phyloP scores from a whole-genome alignment of 1,284 basidiomycete genomes.

The Ceratobasidium sp. region DNA sequence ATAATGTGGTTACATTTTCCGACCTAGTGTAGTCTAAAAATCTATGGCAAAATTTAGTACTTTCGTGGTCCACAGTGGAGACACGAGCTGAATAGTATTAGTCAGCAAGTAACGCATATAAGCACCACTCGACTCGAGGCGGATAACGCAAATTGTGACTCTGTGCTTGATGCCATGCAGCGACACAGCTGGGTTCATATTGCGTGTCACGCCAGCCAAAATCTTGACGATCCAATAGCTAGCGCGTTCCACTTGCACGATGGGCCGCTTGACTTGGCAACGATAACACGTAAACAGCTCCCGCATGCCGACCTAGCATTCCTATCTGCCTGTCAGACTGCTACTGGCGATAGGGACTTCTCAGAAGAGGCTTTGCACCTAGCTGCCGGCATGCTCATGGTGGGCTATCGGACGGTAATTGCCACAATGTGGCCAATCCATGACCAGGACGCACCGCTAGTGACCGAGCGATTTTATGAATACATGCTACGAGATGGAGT shows the following conservation, averaged over 20 bases:
- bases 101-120: too few species aligned
- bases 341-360: not conserved
- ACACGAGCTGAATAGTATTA: too few species aligned
- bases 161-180: too few species aligned
- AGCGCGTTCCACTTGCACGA: conserved; percentile 14
- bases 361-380: conserved; percentile 5
- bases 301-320: conserved; percentile 14
- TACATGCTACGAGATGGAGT: not conserved
- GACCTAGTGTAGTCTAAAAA: too few species aligned
- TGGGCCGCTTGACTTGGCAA: conserved; percentile 6
- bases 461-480: conserved; percentile 12
- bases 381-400: conserved; percentile 9
- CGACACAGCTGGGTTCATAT: too few species aligned
- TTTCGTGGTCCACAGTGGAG: too few species aligned
- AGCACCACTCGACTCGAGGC: too few species aligned
- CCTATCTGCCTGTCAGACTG: conserved; percentile 25
- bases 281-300: not conserved
- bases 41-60: too few species aligned
- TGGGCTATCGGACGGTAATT: conserved; percentile 12
- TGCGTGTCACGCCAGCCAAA: conserved; percentile 25
- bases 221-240: not conserved
- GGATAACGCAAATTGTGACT: too few species aligned
- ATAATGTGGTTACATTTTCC: too few species aligned
- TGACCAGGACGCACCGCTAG: conserved; percentile 15
- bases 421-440: conserved; percentile 39